Evolutionary conservation across 805 yeast species (phyloP).

Genomic region (Saturnispora quitensis): DNA sequence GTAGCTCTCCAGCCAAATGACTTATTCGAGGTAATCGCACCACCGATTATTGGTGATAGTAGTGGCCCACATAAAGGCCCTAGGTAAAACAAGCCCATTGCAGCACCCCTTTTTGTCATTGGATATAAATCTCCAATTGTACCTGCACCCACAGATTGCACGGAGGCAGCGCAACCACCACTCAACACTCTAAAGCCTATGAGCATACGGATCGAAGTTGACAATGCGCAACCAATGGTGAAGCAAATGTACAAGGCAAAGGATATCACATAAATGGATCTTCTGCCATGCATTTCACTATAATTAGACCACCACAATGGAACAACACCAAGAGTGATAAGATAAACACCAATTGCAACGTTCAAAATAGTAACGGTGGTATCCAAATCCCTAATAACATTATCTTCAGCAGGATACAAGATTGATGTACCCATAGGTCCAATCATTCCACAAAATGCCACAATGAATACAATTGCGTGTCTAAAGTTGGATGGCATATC

Average conservation of each 20-base stretch:
- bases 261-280: constrained; percentile 63
- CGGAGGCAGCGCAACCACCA: constrained; percentile 80
- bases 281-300: constrained; percentile 66
- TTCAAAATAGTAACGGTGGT: constrained; percentile 58
- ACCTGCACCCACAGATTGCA: constrained; percentile 86
- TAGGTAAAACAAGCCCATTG: constrained; percentile 70
- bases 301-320: constrained; percentile 88
- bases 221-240: constrained; percentile 61
- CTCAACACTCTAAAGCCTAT: constrained; percentile 61
- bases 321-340: constrained; percentile 64
- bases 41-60: constrained; percentile 72
- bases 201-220: constrained; percentile 51
- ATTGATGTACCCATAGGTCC: constrained; percentile 91
- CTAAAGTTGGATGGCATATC: constrained; percentile 46
- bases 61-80: constrained; percentile 81
- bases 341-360: constrained; percentile 71
- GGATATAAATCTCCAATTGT: constrained; percentile 67
- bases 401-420: constrained; percentile 66
- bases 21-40: constrained; percentile 46
- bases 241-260: constrained; percentile 56
- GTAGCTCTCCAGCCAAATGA: constrained; percentile 86
- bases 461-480: constrained; percentile 46
- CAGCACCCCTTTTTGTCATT: constrained; percentile 62
- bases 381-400: constrained; percentile 43
- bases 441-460: constrained; percentile 65